Percentiles rank a stretch among this genome's conserved stretches.
These are phyloP conservation scores for Uromyces viciae-fabae DNA, from an alignment of 1,284 basidiomycete genomes.

Conservation along the genomic window DNA sequence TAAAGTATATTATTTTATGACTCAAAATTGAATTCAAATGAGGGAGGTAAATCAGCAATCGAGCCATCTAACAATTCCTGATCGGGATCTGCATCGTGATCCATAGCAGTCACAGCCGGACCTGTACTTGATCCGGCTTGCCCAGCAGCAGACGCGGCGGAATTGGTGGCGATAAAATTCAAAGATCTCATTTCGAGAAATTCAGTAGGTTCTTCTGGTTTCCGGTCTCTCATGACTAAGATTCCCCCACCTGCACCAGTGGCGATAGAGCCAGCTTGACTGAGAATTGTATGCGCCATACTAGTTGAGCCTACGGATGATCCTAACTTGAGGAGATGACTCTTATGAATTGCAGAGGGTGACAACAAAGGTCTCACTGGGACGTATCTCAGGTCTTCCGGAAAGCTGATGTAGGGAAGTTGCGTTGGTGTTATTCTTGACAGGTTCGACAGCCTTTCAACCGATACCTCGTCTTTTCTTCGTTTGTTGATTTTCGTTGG, in stretches of 20 bases:
- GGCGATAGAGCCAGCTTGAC: conserved; percentile 36
- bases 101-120: neutral
- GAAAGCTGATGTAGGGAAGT: conserved; percentile 76
- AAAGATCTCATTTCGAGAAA: conserved; percentile 41
- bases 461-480: conserved; percentile 70
- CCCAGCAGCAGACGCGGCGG: neutral
- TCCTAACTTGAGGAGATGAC: neutral
- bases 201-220: conserved; percentile 31
- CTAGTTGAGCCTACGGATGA: neutral
- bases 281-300: conserved; percentile 28
- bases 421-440: conserved; percentile 90
- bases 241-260: conserved; percentile 44
- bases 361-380: conserved; percentile 80
- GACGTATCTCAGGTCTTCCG: conserved; percentile 71
- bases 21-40: conserved; percentile 45
- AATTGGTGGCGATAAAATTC: neutral
- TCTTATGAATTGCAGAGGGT: conserved; percentile 31
- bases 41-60: conserved; percentile 37
- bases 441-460: conserved; percentile 77
- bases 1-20: conserved; percentile 1
- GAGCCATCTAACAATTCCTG: conserved; percentile 23
- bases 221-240: conserved; percentile 39
- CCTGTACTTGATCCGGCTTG: neutral
- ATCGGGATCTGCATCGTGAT: conserved; percentile 10
- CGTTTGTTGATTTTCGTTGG: conserved; percentile 50